A percentile compares a stretch with the other conserved stretches of the same genome.
Evolutionary conservation across 2,329 filamentous ascomycete species (phyloP).

Genomic region (Ascochyta pisi): DNA sequence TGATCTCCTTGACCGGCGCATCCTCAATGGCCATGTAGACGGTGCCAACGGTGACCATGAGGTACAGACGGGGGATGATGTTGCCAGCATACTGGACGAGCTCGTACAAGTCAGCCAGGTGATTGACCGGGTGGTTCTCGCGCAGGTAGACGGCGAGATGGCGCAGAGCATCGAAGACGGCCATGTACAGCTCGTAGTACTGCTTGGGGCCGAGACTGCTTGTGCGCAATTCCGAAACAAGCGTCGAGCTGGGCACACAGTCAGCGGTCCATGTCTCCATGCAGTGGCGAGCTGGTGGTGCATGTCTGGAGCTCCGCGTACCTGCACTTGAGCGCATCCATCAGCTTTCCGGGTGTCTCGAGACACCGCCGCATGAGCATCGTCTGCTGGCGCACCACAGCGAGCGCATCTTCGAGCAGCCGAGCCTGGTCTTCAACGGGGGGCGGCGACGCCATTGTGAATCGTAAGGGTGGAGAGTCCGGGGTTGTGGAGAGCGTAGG

Average conservation of each 20-base stretch:
- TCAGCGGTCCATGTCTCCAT: slow-evolving; percentile 14
- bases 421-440: slow-evolving; percentile 71
- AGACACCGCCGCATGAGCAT: slow-evolving; percentile 96
- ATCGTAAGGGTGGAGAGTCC: slow-evolving; percentile 27
- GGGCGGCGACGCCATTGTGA: slow-evolving; percentile 56
- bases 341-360: slow-evolving; percentile 96
- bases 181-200: slow-evolving; percentile 99
- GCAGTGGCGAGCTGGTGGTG: slow-evolving; percentile 3
- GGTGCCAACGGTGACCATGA: slow-evolving; percentile 99
- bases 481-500: slow-evolving; percentile 39
- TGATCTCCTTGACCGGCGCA: slow-evolving; percentile 98
- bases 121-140: slow-evolving; percentile 96
- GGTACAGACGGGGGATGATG: slow-evolving; percentile 92
- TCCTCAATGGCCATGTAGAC: slow-evolving; percentile 99
- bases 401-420: slow-evolving; percentile 94
- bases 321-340: slow-evolving; percentile 99
- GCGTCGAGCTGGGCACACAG: slow-evolving; percentile 74
- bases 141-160: slow-evolving; percentile 95
- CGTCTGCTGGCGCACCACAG: slow-evolving; percentile 96
- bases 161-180: slow-evolving; percentile 95
- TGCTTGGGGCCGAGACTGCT: slow-evolving; percentile 98
- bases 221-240: slow-evolving; percentile 97
- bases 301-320: slow-evolving; percentile 53
- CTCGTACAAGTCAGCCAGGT: slow-evolving; percentile 97
- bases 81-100: slow-evolving; percentile 98